A percentile compares a stretch with the other conserved stretches of the same genome.
These are phyloP conservation scores for Leccinum cinnamomeum DNA, from an alignment of 1,284 basidiomycete genomes.

Conservation along the genomic window DNA sequence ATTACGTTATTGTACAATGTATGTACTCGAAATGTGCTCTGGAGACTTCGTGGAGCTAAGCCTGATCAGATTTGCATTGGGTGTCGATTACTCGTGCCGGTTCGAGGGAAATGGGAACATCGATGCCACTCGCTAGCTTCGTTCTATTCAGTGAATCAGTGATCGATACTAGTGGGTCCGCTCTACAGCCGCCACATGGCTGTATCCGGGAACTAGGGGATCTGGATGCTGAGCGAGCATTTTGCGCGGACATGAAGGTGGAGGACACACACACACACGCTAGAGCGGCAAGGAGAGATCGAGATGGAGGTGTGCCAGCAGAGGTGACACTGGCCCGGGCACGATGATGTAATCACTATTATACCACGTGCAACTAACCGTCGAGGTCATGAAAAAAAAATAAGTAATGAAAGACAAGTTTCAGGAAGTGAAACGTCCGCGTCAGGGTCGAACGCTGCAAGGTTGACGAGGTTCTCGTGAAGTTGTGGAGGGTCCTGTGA, in stretches of 20 bases:
- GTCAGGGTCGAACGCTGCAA: not conserved
- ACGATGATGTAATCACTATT: constrained; percentile 31
- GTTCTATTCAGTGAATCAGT: constrained; percentile 16
- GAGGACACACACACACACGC: not conserved
- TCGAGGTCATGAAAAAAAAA: constrained; percentile 16
- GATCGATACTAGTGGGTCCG: constrained; percentile 3
- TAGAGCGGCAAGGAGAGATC: not conserved
- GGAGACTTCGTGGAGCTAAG: not conserved
- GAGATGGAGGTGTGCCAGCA: constrained; percentile 14
- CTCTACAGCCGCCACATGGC: constrained; percentile 19
- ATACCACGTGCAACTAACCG: constrained; percentile 27
- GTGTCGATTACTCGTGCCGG: not conserved
- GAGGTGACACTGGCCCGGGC: not conserved
- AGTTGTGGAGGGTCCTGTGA: not conserved
- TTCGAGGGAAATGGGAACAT: constrained; percentile 1
- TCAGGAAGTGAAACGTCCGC: not conserved
- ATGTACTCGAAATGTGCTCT: constrained; percentile 2
- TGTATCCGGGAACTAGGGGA: not conserved
- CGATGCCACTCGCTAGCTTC: not conserved
- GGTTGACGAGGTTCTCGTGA: not conserved
- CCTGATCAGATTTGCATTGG: constrained; percentile 7
- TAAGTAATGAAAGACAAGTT: not conserved
- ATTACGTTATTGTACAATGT: constrained; percentile 24
- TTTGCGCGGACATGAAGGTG: constrained; percentile 22
- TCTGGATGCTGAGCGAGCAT: constrained; percentile 6